phyloP scores from a whole-genome alignment of 805 yeast genomes.

The Candida mattraensis region DNA sequence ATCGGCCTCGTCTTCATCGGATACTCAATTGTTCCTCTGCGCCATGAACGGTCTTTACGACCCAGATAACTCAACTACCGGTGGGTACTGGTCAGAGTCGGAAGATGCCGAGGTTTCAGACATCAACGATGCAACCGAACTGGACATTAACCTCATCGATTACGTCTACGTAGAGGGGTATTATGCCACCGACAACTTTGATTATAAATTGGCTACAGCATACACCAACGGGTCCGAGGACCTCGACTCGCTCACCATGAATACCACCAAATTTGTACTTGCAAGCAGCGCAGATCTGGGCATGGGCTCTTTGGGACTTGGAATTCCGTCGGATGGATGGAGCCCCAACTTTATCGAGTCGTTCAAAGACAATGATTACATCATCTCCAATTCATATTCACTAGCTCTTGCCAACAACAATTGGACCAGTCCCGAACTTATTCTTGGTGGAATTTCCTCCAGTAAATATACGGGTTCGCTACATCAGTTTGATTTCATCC shows the following conservation, averaged over 20 bases:
- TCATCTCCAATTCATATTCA: conserved; percentile 45
- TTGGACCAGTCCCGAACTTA: conserved; percentile 35
- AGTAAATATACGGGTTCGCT: conserved; percentile 46
- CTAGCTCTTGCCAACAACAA: conserved; percentile 36
- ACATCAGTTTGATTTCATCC: conserved; percentile 49
- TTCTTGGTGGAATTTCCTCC: conserved; percentile 61
- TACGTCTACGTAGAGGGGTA: conserved; percentile 26
- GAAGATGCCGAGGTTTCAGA: conserved; percentile 1
- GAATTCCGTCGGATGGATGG: conserved; percentile 30
- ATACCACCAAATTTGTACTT: conserved; percentile 36
- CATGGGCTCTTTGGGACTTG: conserved; percentile 48
- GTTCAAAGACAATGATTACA: conserved; percentile 31
- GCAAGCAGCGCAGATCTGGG: conserved; percentile 38
- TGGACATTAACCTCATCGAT: conserved; percentile 19
- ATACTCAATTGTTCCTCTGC: conserved; percentile 17
- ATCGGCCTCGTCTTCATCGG: conserved; percentile 1
- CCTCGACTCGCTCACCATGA: conserved; percentile 17
- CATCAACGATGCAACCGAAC: conserved; percentile 14
- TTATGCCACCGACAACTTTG: conserved; percentile 26
- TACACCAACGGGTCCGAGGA: conserved; percentile 10
- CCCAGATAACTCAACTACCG: conserved; percentile 22
- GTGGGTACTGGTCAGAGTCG: conserved; percentile 10
- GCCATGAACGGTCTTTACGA: conserved; percentile 28
- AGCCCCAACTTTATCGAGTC: conserved; percentile 34
- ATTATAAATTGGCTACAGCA: conserved; percentile 9